Conservation (phyloP, 2,329 filamentous ascomycete genomes). For the Colletotrichum tamarilloi region DNA sequence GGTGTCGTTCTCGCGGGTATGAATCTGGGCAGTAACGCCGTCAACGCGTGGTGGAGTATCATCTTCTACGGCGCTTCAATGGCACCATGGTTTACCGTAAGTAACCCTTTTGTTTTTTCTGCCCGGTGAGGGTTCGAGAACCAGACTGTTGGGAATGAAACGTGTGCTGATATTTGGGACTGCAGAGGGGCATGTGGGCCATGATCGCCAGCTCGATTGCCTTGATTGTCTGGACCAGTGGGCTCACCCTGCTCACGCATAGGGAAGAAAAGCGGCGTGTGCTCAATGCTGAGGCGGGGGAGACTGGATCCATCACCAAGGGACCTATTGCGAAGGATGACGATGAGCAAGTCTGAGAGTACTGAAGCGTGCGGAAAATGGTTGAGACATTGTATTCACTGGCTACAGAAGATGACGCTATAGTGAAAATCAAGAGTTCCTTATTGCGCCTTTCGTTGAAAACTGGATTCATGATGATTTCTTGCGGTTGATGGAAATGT, state of each 20-base stretch:
- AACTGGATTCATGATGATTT: background rate
- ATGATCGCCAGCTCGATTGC: conserved; percentile 75
- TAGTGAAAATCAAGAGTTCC: background rate
- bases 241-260: conserved; percentile 57
- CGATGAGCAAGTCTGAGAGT: conserved; percentile 10
- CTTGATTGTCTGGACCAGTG: conserved; percentile 68
- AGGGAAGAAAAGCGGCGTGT: conserved; percentile 26
- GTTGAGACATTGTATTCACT: background rate
- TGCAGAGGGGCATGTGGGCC: conserved; percentile 75
- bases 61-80: conserved; percentile 75
- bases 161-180: conserved; percentile 3
- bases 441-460: background rate
- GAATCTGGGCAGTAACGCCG: conserved; percentile 75
- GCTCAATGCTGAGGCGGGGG: conserved; percentile 8
- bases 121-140: background rate
- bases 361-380: background rate
- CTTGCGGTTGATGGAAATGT: background rate
- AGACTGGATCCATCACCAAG: conserved; percentile 16
- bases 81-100: conserved; percentile 73
- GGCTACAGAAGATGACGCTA: background rate
- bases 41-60: conserved; percentile 81
- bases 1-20: conserved; percentile 77
- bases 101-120: conserved; percentile 40
- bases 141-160: background rate
- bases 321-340: conserved; percentile 13